These are phyloP conservation scores for Globisporangium spiculum DNA, from an alignment of 352 stramenopile genomes.

Conservation along the genomic window DNA sequence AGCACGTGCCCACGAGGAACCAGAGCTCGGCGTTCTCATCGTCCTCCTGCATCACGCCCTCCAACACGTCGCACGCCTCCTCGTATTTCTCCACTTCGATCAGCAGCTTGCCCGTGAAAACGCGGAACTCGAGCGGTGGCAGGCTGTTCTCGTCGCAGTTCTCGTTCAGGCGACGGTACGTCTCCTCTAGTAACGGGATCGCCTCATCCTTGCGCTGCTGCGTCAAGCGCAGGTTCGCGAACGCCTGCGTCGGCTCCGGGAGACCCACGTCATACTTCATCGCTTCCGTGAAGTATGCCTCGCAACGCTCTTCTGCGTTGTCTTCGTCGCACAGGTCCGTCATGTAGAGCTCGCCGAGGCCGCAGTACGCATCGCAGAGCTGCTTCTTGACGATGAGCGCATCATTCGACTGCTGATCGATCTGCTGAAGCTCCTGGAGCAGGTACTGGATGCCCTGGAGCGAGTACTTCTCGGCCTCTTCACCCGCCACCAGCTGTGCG, in stretches of 20 bases:
- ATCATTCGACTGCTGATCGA: conserved; percentile 42
- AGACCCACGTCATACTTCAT: conserved; percentile 89
- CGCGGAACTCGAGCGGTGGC: conserved; percentile 84
- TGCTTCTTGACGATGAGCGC: conserved; percentile 83
- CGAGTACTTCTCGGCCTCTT: conserved; percentile 70
- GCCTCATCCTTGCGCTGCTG: conserved; percentile 91
- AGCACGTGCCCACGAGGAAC: conserved; percentile 87
- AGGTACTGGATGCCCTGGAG: conserved; percentile 71
- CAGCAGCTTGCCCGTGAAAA: conserved; percentile 77
- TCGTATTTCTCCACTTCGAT: conserved; percentile 87
- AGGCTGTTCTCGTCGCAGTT: conserved; percentile 66
- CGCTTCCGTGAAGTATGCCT: conserved; percentile 87
- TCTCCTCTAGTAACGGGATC: conserved; percentile 87
- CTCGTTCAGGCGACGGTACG: conserved; percentile 87
- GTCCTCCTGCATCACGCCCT: conserved; percentile 88
- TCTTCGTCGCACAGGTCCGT: conserved; percentile 94
- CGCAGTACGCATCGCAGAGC: conserved; percentile 93
- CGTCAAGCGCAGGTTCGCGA: conserved; percentile 93
- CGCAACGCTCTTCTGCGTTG: conserved; percentile 92
- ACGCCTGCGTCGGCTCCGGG: conserved; percentile 92
- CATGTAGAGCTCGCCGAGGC: conserved; percentile 96
- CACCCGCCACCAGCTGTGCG: conserved; percentile 68
- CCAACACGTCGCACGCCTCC: conserved; percentile 75
- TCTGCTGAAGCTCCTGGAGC: conserved; percentile 46
- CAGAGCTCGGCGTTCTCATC: conserved; percentile 89